These are phyloP conservation scores for Lasiodiplodia sp. DNA, from an alignment of 2,329 filamentous ascomycete species.

Conservation along the genomic window DNA sequence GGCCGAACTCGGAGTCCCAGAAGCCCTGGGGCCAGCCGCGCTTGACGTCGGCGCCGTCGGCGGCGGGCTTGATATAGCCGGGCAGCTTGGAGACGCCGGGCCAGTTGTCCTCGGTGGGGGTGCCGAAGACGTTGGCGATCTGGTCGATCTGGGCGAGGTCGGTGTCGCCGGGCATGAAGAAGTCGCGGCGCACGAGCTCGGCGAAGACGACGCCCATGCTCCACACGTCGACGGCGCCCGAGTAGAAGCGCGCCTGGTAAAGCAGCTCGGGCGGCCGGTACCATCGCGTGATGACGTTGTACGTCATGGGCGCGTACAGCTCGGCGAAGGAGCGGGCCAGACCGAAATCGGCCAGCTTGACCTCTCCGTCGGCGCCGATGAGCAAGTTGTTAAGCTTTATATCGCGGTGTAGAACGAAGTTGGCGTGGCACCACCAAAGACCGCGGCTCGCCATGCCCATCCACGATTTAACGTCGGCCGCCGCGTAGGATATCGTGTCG, in stretches of 20 bases:
- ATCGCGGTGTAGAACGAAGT: conserved; percentile 92
- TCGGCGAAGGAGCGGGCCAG: conserved; percentile 89
- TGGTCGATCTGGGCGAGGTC: conserved; percentile 87
- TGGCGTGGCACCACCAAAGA: conserved; percentile 96
- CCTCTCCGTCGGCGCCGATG: conserved; percentile 88
- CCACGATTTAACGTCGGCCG: conserved; percentile 95
- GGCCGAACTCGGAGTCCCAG: conserved; percentile 79
- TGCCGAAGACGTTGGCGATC: conserved; percentile 86
- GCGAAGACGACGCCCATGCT: conserved; percentile 92
- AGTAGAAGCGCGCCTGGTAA: conserved; percentile 88
- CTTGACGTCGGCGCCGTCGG: conserved; percentile 56
- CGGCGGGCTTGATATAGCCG: conserved; percentile 76
- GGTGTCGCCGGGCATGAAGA: conserved; percentile 82
- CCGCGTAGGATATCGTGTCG: conserved; percentile 78
- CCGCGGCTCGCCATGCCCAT: conserved; percentile 96
- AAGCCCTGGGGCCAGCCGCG: conserved; percentile 67
- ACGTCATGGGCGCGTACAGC: conserved; percentile 87
- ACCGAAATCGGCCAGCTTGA: conserved; percentile 98
- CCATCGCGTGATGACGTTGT: conserved; percentile 95
- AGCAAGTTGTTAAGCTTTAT: conserved; percentile 99
- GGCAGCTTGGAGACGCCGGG: conserved; percentile 84
- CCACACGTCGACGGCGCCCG: conserved; percentile 92
- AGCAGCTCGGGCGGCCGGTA: conserved; percentile 94
- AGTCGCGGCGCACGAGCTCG: conserved; percentile 82
- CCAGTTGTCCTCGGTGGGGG: conserved; percentile 94